These are phyloP conservation scores for Akanthomyces uredinophilus DNA, from an alignment of 2,329 filamentous ascomycete genomes.

Conservation along the genomic window DNA sequence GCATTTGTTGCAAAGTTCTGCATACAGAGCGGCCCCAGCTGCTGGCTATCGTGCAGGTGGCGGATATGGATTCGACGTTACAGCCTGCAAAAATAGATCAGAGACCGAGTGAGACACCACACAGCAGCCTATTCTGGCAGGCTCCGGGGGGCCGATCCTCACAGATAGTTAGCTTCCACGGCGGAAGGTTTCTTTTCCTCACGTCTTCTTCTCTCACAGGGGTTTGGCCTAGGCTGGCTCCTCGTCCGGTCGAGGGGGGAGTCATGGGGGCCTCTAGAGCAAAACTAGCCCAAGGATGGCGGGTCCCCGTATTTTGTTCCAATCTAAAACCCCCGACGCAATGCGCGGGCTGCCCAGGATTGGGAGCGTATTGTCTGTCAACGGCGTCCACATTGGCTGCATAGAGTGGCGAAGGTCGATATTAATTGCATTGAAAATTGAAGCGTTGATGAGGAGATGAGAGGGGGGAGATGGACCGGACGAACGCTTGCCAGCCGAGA, in stretches of 20 bases:
- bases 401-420: neutral
- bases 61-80: conserved; percentile 3
- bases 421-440: neutral
- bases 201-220: too few relatives aligned
- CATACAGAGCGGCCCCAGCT: neutral
- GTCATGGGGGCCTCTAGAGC: neutral
- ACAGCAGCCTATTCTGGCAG: neutral
- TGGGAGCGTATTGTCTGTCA: neutral
- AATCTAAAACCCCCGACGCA: neutral
- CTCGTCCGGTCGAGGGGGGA: neutral
- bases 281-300: neutral
- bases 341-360: neutral
- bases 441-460: conserved; percentile 3
- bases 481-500: neutral
- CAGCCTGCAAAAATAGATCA: conserved; percentile 10
- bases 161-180: neutral
- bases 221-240: neutral
- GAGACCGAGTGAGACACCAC: neutral
- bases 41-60: neutral
- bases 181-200: neutral
- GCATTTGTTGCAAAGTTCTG: neutral
- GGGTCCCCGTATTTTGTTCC: conserved; percentile 8
- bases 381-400: neutral
- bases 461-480: neutral
- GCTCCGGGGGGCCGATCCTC: neutral